Evolutionary conservation across 306 rosid genomes (phyloP), one percentile per base, ranked within the genome.

Genomic region (Sechiopsis laciniata): DNA sequence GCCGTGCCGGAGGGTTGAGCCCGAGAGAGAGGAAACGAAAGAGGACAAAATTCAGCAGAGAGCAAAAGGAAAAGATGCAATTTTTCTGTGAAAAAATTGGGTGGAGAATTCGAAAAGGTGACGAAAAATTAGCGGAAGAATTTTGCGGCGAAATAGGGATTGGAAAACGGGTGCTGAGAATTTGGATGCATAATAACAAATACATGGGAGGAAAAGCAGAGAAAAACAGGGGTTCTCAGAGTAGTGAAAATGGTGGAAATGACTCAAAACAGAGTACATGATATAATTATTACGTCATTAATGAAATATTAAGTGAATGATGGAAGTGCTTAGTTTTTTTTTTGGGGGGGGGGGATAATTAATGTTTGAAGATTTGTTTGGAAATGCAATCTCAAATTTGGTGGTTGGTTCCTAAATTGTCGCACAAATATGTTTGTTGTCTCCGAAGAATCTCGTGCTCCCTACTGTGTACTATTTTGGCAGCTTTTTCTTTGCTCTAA

Each of bases 141-240:
- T 92, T 92, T 55, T 92, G 98, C 61, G 81, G 77, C 10, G 93
- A 90, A 55, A 37, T 92, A 24, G 93, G 93, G 48, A 87, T 92
- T 16, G 58, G 88, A 1, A 87, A 85, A 74, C 84, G 87, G 15
- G 96, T 88, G 10, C 85, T 90, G 80, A 92, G 86, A 79, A 93
- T 90, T 53, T 92, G 98, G 98, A 92, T 92, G 96, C 96, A 90
- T 78, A 92, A 92, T 55, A 92, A 92, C 84, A 92, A 92, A 87
- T 85, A 88, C 83, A 81, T n/a, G 26, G 70, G 81, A 89, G 82
- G 81, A 85, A 19, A 71, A 55, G 9, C 42, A 51, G 46, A 51
- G 42, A 60, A 60, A 26, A 60, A 10, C 57, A 68, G 58, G 50
- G 73, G 3, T 7, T 13, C 45, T 21, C 58, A 22, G 42, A 48